Percentiles rank a stretch among this genome's conserved stretches.
These are phyloP conservation scores for Fusarium denticulatum DNA, from an alignment of 2,329 filamentous ascomycete genomes.

Conservation along the genomic window DNA sequence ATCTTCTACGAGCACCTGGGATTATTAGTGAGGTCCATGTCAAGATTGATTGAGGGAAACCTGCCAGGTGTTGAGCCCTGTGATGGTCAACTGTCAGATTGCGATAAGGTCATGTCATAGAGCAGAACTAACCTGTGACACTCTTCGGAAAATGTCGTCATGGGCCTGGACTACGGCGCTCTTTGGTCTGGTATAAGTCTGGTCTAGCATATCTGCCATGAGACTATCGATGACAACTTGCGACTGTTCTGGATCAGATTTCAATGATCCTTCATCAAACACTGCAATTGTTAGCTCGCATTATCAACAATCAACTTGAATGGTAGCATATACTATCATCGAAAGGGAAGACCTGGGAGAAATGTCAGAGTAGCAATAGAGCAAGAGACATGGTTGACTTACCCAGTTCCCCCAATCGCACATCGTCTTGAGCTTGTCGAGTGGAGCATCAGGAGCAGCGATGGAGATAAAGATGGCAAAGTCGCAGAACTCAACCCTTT, in stretches of 20 bases:
- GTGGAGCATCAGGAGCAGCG: conserved; percentile 8
- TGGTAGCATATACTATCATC: neutral
- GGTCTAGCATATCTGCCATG: conserved; percentile 15
- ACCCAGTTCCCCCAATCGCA: conserved; percentile 26
- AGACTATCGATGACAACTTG: conserved; percentile 10
- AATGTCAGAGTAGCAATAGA: neutral
- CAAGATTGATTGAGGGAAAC: accelerated
- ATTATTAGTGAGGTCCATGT: neutral
- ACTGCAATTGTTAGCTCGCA: neutral
- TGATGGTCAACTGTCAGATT: accelerated
- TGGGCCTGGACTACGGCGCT: conserved; percentile 13
- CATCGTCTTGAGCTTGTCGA: conserved; percentile 15
- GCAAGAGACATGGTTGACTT: neutral
- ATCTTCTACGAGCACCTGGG: neutral
- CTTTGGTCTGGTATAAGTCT: neutral
- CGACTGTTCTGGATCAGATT: neutral
- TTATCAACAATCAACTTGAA: accelerated
- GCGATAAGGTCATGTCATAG: accelerated
- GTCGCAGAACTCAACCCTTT: conserved; percentile 17
- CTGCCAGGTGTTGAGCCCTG: neutral
- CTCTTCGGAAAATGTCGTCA: conserved; percentile 10
- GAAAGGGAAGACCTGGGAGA: conserved; percentile 4
- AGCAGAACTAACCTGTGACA: neutral
- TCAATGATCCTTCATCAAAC: conserved; percentile 18
- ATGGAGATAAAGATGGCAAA: conserved; percentile 18